Evolutionary conservation across 2,329 filamentous ascomycete species (phyloP).

Genomic region (Volutella citrinella): DNA sequence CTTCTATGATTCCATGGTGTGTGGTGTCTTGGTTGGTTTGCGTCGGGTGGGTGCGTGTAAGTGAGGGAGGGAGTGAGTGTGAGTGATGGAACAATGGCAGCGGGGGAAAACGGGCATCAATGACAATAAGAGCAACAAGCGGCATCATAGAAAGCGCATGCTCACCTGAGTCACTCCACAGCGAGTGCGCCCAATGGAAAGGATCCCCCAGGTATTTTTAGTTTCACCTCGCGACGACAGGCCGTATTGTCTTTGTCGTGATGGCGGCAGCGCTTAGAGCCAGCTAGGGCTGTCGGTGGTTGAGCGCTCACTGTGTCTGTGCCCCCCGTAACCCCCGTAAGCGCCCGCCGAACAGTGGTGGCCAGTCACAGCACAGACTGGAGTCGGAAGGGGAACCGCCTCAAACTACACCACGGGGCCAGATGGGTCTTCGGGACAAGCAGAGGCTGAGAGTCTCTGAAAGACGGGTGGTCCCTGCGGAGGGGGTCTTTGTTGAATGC

Average conservation of each 20-base stretch:
- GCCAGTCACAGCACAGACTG: conserved; percentile 20
- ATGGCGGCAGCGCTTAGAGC: conserved; percentile 25
- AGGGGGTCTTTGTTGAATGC: too few relatives aligned
- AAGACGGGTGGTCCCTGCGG: too few relatives aligned
- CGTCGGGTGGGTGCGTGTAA: too few relatives aligned
- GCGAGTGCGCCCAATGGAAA: conserved; percentile 19
- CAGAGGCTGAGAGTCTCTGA: conserved; percentile 7
- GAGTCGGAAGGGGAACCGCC: conserved; percentile 10
- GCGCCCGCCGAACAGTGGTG: conserved; percentile 18
- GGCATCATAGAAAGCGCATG: conserved; percentile 8
- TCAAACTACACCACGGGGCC: conserved; percentile 19
- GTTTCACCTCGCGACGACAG: conserved; percentile 8
- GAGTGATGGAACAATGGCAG: too few relatives aligned
- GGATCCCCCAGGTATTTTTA: conserved; percentile 9
- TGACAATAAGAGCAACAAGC: conserved; percentile 23
- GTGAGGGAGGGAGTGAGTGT: conserved; percentile 12
- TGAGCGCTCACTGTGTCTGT: too few relatives aligned
- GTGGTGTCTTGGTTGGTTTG: conserved; percentile 13
- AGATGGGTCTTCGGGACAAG: conserved; percentile 4
- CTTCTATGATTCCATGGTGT: conserved; percentile 26
- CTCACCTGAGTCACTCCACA: conserved; percentile 23
- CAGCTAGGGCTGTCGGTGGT: too few relatives aligned
- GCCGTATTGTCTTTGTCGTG: conserved; percentile 12
- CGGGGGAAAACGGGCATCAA: too few relatives aligned
- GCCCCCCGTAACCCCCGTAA: too few relatives aligned